phyloP scores from a whole-genome alignment of 2,329 filamentous ascomycete species.

The Colletotrichum noveboracense region DNA sequence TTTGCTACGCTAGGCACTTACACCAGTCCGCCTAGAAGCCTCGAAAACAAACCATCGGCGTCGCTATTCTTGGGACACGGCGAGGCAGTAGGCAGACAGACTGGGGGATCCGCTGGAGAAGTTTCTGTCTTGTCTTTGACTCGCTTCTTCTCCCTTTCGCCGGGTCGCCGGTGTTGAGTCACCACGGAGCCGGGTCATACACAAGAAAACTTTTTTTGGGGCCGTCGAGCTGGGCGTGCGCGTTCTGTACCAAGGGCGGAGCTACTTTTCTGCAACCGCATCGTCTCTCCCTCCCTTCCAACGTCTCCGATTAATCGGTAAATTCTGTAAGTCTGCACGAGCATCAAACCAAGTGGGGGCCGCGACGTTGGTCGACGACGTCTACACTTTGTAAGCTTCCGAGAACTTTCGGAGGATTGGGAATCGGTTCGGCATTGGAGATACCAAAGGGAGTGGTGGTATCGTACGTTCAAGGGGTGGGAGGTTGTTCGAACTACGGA shows the following conservation, averaged over 20 bases:
- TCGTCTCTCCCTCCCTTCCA: background rate
- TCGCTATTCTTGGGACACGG: background rate
- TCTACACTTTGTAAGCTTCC: background rate
- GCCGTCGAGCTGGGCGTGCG: background rate
- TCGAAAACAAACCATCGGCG: background rate
- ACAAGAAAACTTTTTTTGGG: background rate
- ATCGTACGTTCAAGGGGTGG: background rate
- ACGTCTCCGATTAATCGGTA: background rate
- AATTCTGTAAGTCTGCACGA: background rate
- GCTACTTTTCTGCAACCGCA: background rate
- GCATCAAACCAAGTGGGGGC: background rate
- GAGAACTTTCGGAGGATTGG: background rate
- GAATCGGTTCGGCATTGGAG: background rate
- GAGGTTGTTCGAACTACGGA: background rate
- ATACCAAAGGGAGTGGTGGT: background rate
- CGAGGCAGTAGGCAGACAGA: background rate
- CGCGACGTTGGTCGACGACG: background rate
- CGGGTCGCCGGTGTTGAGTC: background rate
- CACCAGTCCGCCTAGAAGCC: background rate
- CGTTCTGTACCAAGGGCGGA: background rate
- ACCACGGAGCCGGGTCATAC: background rate
- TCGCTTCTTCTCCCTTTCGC: background rate
- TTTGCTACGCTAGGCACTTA: background rate
- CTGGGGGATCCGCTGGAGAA: background rate
- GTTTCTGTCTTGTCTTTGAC: background rate